Base-by-base conservation (phyloP, 805 yeast genomes). In the Candida tallmaniae region DNA sequence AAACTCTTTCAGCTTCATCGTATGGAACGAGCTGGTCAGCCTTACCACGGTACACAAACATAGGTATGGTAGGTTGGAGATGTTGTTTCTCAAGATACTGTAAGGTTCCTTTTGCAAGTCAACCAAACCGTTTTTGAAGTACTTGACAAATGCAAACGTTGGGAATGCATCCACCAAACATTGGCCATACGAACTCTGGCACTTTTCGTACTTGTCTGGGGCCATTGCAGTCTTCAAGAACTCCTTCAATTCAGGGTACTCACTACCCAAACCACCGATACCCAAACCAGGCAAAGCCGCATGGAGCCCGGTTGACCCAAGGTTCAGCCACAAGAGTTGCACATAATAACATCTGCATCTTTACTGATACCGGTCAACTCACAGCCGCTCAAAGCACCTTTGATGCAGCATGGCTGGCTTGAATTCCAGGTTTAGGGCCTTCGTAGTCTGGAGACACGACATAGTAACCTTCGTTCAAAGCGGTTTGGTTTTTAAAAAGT, bases 261-360 rank as follows among this genome's bases (percentile, higher is more conserved):
- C 63, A 20, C 50, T 41, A 9, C 42, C 34, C 23, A 62, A 42
- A 5, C 68, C 67, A 26, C 41, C 42, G 9, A 62, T 33, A 3
- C 54, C 63, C 28, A 36, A 34, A 4, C 57, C 51, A 16, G 50
- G 42, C 18, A 62, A 47, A 4, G 63, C 67, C 4, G 65, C 50
- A 23, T 46, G 52, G 6, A 45, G 4, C 4, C 46, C 41, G 4
- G n/a, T n/a, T n/a, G n/a, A 20, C 60, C 60, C 18, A 52, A 58
- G 16, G 46, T n/a, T n/a, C 41, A 9, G 46, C 41, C 8, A 32
- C 39, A 3, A 53, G 49, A 1, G 58, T 47, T 11, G 45, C 59
- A 58, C 27, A 62, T 18, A 3, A 38, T 42, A 1, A 44, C 38
- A 12, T 45, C 37, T 4, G 54, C 53, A 34, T 44, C 42, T 5